Evolutionary conservation across 768 basidiomycete species (phyloP), one percentile per base, ranked within the genome.

Genomic region (Trametes villosa): DNA sequence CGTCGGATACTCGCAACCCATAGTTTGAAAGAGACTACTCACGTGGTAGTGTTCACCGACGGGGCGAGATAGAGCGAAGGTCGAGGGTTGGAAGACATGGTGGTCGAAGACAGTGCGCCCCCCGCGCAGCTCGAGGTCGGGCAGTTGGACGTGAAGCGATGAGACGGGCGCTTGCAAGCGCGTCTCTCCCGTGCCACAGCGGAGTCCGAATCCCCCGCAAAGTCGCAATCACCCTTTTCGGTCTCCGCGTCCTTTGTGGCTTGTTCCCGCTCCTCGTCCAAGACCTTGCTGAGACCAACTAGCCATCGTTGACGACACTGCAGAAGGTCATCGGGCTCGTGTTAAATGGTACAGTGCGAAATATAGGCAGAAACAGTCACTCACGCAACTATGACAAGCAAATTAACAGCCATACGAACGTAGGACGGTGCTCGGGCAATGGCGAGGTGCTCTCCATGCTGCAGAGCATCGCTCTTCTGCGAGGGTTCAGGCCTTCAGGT

Each of bases 21-120:
- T 11, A 29, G 40, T 17, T 11, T n/a, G n/a, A 53, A 55, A 50
- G 4, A 60, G 29, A 62, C 47, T 48, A 80, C 86, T 47, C 77
- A 93, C 92, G 85, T 92, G 34, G 91, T 94, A 4, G 91, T 93
- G 68, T 88, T 92, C 56, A 92, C 87, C 22, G 92, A 91, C 38
- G 92, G 92, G 67, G 88, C 86, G 38, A 94, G 83, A 65, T 85
- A 80, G 57, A 93, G 79, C 65, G 80, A 78, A 24, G 92, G 91
- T 57, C 88, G 84, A 71, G 79, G 80, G 70, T 78, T 79, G 67
- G 81, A 77, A 77, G 78, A 86, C 87, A 88, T 90, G 70, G 75
- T 78, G 60, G 68, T 62, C 62, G 69, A 63, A 62, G 67, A 67
- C 65, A 66, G 69, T 60, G 68, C 59, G 56, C 46, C 62, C 48